Conservation (phyloP, 1,284 basidiomycete genomes). For the Ceratobasidium sp. region DNA sequence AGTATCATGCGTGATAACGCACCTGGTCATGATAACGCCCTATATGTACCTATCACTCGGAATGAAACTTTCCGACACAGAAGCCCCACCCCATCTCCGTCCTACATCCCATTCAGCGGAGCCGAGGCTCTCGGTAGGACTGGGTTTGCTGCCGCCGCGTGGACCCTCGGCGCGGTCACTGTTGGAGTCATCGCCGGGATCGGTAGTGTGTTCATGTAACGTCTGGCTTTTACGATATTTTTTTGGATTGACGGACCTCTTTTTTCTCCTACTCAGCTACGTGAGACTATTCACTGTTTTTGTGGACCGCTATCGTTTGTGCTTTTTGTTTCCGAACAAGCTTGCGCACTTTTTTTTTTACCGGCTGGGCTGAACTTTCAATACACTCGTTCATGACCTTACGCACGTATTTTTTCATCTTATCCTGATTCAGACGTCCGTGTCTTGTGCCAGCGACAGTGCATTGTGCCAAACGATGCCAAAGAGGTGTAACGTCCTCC, state of each 20-base stretch:
- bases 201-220: conserved; percentile 31
- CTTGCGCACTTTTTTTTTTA: background rate
- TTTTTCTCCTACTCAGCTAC: conserved; percentile 13
- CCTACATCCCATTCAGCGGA: conserved; percentile 51
- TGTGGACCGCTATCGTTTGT: background rate
- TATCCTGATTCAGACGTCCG: background rate
- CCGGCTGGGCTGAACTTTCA: background rate
- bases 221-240: background rate
- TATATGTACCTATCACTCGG: no score
- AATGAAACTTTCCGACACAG: no score
- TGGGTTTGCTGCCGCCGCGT: conserved; percentile 2
- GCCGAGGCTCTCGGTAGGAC: conserved; percentile 34
- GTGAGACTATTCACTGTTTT: conserved; percentile 3
- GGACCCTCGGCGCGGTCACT: conserved; percentile 27
- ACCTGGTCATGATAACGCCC: no score
- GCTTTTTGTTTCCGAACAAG: background rate
- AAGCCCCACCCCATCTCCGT: conserved; percentile 39
- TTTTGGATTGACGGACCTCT: conserved; percentile 7
- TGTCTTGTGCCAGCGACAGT: background rate
- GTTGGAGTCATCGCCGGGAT: conserved; percentile 17
- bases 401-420: background rate
- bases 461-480: background rate
- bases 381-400: conserved; percentile 15
- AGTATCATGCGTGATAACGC: no score
- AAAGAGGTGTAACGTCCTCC: background rate